Percentiles rank a stretch among this genome's conserved stretches.
Conservation (phyloP, 192 early-diverging fungal species). For the Dissophora ornata region DNA sequence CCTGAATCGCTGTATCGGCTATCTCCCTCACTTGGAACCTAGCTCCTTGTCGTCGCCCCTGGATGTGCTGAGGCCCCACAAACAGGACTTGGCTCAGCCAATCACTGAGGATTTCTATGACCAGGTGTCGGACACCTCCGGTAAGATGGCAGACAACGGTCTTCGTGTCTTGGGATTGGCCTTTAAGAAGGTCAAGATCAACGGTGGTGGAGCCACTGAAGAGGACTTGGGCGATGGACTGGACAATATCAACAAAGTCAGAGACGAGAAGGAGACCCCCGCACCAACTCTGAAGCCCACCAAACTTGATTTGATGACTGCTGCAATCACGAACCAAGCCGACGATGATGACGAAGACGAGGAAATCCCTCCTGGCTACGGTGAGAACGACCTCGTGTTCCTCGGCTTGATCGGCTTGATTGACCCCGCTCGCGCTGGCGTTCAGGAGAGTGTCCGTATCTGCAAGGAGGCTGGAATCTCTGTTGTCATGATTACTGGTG, state of each 20-base stretch:
- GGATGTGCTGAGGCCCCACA: constrained; percentile 54
- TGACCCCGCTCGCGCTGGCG: constrained; percentile 89
- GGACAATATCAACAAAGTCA: constrained; percentile 58
- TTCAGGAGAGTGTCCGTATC: constrained; percentile 77
- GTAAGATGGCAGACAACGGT: constrained; percentile 67
- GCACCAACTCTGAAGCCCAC: constrained; percentile 30
- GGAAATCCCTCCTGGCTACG: constrained; percentile 58
- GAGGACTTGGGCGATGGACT: constrained; percentile 23
- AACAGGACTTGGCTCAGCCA: constrained; percentile 50
- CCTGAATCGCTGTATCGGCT: constrained; percentile 71
- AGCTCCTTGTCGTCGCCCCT: constrained; percentile 27
- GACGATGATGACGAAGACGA: constrained; percentile 51
- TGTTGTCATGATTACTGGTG: constrained; percentile 98
- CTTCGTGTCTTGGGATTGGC: constrained; percentile 91
- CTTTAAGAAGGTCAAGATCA: constrained; percentile 66
- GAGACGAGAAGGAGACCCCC: constrained; percentile 63
- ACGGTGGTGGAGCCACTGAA: constrained; percentile 12
- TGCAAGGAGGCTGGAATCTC: constrained; percentile 92
- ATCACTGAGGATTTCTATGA: constrained; percentile 60
- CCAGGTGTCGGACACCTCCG: constrained; percentile 63
- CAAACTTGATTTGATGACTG: constrained; percentile 32
- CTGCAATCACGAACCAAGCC: constrained; percentile 53
- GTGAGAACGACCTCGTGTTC: constrained; percentile 80
- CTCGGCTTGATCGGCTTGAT: constrained; percentile 91
- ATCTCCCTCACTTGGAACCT: constrained; percentile 51